Evolutionary conservation across 2,329 filamentous ascomycete genomes (phyloP).

Genomic region (Aphanocladium album): DNA sequence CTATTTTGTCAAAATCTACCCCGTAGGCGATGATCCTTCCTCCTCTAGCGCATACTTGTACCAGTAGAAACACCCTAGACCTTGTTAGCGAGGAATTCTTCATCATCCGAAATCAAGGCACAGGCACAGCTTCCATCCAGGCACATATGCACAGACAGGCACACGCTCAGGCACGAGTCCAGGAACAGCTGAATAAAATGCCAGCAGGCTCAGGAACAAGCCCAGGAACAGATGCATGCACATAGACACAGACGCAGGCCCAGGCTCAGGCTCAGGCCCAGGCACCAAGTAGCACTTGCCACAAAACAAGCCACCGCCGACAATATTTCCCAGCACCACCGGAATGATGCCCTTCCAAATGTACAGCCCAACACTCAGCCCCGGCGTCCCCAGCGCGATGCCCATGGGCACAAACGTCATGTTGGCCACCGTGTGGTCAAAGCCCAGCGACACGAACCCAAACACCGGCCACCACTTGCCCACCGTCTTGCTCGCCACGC

Average conservation of each 20-base stretch:
- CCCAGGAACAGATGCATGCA: no score
- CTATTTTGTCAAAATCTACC: neutral
- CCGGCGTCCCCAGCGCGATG: conserved; percentile 35
- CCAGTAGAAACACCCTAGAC: neutral
- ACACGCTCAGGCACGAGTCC: no score
- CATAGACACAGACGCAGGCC: no score
- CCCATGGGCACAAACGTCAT: conserved; percentile 48
- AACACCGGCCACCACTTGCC: conserved; percentile 51
- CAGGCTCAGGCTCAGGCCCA: no score
- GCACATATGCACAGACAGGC: no score
- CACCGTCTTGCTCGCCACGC: conserved; percentile 46
- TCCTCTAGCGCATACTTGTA: neutral
- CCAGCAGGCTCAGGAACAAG: no score
- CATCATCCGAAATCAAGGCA: neutral
- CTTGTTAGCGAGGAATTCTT: neutral
- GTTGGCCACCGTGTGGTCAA: conserved; percentile 53
- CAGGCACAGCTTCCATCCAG: neutral
- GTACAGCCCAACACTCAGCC: conserved; percentile 41
- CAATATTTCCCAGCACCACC: conserved; percentile 43
- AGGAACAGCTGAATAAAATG: no score
- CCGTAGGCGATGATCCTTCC: neutral
- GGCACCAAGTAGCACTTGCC: neutral
- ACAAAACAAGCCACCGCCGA: conserved; percentile 43
- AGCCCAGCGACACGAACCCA: conserved; percentile 44
- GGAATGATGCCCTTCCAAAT: conserved; percentile 52